Percentiles rank a stretch among this genome's conserved stretches.
Conservation (phyloP, 2,329 filamentous ascomycete species). For the Aspergillus nomiae region DNA sequence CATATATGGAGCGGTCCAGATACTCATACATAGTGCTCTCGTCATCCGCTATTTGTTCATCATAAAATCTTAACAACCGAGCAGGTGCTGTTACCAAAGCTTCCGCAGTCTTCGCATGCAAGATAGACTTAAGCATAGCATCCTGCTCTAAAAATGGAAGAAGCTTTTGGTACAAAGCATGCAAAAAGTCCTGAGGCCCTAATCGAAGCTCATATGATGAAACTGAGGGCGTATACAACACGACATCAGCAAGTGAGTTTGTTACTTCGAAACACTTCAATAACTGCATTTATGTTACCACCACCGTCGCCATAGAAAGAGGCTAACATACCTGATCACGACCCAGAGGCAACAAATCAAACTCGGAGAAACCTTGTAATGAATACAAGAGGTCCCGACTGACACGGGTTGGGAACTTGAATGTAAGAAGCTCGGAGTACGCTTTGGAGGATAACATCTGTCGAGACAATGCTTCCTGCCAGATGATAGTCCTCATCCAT, state of each 20-base stretch:
- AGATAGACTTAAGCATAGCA: slow-evolving; percentile 26
- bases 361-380: slow-evolving; percentile 25
- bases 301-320: neutral
- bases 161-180: slow-evolving; percentile 34
- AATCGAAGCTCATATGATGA: slow-evolving; percentile 17
- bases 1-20: neutral
- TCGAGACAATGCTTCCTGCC: slow-evolving; percentile 31
- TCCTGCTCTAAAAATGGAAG: slow-evolving; percentile 32
- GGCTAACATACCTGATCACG: slow-evolving; percentile 30
- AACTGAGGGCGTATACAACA: slow-evolving; percentile 21
- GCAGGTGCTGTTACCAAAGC: slow-evolving; percentile 29
- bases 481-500: slow-evolving; percentile 37
- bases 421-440: slow-evolving; percentile 24
- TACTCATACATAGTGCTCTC: neutral
- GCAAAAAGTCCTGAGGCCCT: slow-evolving; percentile 31
- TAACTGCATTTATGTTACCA: slow-evolving; percentile 17
- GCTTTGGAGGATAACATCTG: slow-evolving; percentile 29
- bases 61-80: slow-evolving; percentile 8
- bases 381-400: slow-evolving; percentile 28
- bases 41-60: neutral
- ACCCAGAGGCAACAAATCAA: slow-evolving; percentile 32
- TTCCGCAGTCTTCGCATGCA: slow-evolving; percentile 31
- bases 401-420: slow-evolving; percentile 28
- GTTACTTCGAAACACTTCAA: slow-evolving; percentile 36
- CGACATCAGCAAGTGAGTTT: slow-evolving; percentile 33